phyloP scores from a whole-genome alignment of 140 eudicot species.

The Cichorium intybus region DNA sequence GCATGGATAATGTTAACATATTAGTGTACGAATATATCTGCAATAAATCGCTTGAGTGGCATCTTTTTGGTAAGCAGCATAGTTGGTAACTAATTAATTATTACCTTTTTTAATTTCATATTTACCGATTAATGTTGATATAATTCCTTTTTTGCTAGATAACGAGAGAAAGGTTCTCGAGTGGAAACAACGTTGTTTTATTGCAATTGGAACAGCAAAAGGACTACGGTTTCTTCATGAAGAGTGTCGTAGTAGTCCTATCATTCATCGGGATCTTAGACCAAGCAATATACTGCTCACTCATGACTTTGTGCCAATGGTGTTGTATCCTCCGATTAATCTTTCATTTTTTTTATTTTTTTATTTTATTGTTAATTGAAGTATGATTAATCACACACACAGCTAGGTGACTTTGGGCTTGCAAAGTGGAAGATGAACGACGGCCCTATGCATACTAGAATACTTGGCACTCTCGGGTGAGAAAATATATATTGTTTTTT shows the following conservation, averaged over 20 bases:
- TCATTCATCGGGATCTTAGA: slow-evolving; percentile 77
- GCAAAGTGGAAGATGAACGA: slow-evolving; percentile 69
- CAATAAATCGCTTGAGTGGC: slow-evolving; percentile 86
- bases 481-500: no score
- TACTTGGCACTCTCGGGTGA: slow-evolving; percentile 81
- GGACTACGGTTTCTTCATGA: slow-evolving; percentile 88
- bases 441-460: slow-evolving; percentile 57
- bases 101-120: no score
- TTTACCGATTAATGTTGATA: no score
- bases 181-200: slow-evolving; percentile 60
- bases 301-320: slow-evolving; percentile 89
- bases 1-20: slow-evolving; percentile 69
- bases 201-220: slow-evolving; percentile 83
- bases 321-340: no score
- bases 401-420: slow-evolving; percentile 90
- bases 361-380: neutral
- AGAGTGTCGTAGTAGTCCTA: slow-evolving; percentile 81
- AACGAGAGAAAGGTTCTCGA: slow-evolving; percentile 45
- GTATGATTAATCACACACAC: neutral
- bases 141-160: slow-evolving; percentile 30
- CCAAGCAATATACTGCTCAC: slow-evolving; percentile 84
- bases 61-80: slow-evolving; percentile 55
- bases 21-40: slow-evolving; percentile 82
- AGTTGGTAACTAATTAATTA: no score
- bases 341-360: slow-evolving; percentile 3